These are phyloP conservation scores for Shiraia sp. DNA, from an alignment of 2,329 filamentous ascomycete genomes.

Conservation along the genomic window DNA sequence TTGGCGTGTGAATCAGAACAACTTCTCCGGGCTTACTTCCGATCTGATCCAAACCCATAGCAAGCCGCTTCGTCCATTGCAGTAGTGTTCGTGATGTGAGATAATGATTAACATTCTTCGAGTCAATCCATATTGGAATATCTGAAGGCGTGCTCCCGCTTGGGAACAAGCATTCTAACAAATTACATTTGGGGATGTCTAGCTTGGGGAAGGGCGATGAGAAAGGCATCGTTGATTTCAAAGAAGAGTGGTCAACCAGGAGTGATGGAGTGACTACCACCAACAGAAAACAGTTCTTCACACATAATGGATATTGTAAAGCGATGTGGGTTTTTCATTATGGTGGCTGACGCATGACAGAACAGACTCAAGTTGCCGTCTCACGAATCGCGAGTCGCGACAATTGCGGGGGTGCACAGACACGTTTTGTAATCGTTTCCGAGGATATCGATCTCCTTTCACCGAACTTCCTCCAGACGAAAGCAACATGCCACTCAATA, in stretches of 20 bases:
- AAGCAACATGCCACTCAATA: conserved; percentile 15
- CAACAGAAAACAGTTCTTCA: background rate
- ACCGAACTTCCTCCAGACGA: conserved; percentile 23
- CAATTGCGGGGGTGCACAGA: conserved; percentile 22
- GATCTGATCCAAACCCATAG: conserved; percentile 50
- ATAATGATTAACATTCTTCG: conserved; percentile 47
- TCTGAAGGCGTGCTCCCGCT: conserved; percentile 35
- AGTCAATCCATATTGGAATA: conserved; percentile 57
- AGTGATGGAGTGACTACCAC: conserved; percentile 5
- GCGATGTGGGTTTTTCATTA: too few species aligned
- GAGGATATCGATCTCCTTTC: conserved; percentile 33
- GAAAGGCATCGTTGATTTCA: conserved; percentile 44
- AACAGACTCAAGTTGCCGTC: conserved; percentile 12
- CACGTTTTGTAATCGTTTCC: conserved; percentile 13
- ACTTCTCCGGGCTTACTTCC: conserved; percentile 54
- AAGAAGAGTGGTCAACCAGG: conserved; percentile 3
- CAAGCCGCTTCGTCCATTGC: conserved; percentile 55
- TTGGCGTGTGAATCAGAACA: conserved; percentile 58
- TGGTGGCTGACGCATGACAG: too few species aligned
- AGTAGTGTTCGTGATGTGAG: conserved; percentile 53
- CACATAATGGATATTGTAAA: too few species aligned
- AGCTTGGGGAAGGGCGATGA: conserved; percentile 49
- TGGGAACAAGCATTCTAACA: conserved; percentile 42
- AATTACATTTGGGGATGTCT: conserved; percentile 52
- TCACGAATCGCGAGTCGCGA: conserved; percentile 15